A percentile compares a stretch with the other conserved stretches of the same genome.
These are phyloP conservation scores for Clitopilus hobsonii DNA, from an alignment of 768 basidiomycete species.

Conservation along the genomic window DNA sequence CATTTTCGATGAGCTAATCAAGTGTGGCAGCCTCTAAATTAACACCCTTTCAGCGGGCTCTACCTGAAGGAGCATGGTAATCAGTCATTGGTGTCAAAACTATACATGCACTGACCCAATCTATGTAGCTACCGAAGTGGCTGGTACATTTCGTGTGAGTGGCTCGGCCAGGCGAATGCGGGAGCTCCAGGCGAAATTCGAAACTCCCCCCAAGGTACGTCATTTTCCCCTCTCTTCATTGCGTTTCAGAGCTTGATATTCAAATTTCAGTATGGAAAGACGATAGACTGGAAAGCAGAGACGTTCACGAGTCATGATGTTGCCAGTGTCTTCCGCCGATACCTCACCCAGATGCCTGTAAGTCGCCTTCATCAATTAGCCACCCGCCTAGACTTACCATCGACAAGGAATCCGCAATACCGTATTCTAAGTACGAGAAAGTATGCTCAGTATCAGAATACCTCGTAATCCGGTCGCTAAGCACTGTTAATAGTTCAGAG, in stretches of 20 bases:
- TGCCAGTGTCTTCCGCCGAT: slow-evolving; percentile 93
- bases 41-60: slow-evolving; percentile 55
- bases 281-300: slow-evolving; percentile 84
- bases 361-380: slow-evolving; percentile 28
- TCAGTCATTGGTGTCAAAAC: slow-evolving; percentile 9
- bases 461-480: slow-evolving; percentile 2
- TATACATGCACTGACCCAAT: slow-evolving; percentile 3
- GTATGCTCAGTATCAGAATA: slow-evolving; percentile 42
- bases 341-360: slow-evolving; percentile 95
- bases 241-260: slow-evolving; percentile 3
- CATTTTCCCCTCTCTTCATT: neutral
- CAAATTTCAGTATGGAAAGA: slow-evolving; percentile 82
- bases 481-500: slow-evolving; percentile 1
- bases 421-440: slow-evolving; percentile 80
- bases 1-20: slow-evolving; percentile 5
- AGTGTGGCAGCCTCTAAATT: neutral
- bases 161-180: slow-evolving; percentile 96
- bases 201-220: slow-evolving; percentile 78
- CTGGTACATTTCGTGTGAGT: slow-evolving; percentile 92
- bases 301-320: slow-evolving; percentile 94
- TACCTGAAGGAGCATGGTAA: slow-evolving; percentile 92
- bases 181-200: slow-evolving; percentile 88
- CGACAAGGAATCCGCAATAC: slow-evolving; percentile 98
- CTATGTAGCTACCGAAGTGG: slow-evolving; percentile 74
- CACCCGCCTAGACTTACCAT: no score